Conservation (phyloP, 2,329 filamentous ascomycete genomes). For the Aspergillus alliaceus region DNA sequence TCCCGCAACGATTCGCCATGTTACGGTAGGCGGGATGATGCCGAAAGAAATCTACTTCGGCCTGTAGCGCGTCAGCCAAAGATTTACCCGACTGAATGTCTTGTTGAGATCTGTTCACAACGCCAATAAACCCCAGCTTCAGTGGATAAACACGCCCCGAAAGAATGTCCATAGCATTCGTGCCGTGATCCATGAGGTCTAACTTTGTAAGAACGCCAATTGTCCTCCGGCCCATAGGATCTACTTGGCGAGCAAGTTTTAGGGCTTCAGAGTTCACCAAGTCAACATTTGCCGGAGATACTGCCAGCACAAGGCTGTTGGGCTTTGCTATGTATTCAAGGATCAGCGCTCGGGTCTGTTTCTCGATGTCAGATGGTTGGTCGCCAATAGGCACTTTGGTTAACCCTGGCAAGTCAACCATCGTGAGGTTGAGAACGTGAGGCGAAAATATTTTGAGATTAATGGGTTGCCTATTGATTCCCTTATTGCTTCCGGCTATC, state of each 20-base stretch:
- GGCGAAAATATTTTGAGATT: conserved; percentile 99
- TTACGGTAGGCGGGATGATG: conserved; percentile 97
- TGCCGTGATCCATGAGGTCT: conserved; percentile 98
- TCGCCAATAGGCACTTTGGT: conserved; percentile 99
- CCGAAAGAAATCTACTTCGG: conserved; percentile 92
- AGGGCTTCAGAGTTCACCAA: conserved; percentile 97
- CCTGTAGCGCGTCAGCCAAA: conserved; percentile 85
- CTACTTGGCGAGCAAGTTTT: conserved; percentile 95
- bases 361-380: conserved; percentile 96
- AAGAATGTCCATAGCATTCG: conserved; percentile 96
- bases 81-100: conserved; percentile 96
- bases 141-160: conserved; percentile 94
- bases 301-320: conserved; percentile 95
- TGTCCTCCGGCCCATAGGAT: conserved; percentile 88
- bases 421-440: conserved; percentile 90
- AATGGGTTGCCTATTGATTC: conserved; percentile 95
- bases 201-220: conserved; percentile 97
- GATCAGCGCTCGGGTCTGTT: conserved; percentile 94
- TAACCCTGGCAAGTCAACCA: conserved; percentile 92
- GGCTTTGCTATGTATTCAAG: conserved; percentile 98
- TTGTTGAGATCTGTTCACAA: conserved; percentile 96
- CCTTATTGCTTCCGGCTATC: conserved; percentile 95
- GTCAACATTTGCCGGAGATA: conserved; percentile 96
- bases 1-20: conserved; percentile 90
- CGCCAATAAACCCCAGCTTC: conserved; percentile 96